Evolutionary conservation across 306 rosid species (phyloP), one percentile per base, ranked within the genome.

Genomic region (Delonix regia): DNA sequence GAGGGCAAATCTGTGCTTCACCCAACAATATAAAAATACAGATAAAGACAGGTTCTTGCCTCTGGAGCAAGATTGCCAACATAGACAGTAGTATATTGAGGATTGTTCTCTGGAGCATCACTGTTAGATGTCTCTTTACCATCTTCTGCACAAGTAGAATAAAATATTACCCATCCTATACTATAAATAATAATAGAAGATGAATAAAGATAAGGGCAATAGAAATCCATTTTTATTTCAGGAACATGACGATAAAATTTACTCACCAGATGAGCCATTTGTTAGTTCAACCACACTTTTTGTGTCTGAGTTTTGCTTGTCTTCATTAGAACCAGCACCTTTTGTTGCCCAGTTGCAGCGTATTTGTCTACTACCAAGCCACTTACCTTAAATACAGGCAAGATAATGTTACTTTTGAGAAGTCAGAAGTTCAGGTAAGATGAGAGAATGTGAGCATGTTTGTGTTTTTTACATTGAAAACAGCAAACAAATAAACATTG

Each of bases 311-410:
- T 76, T 90, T 86, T 84, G 93, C 85, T 89, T 93, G 80, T 95
- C 99, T 41, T 93, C 99, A 69, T 38, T 91, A 45, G 90, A 63
- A 22, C 75, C 90, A 72, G 99, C 98, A 81, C 98, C 99, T 85
- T 95, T 95, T 47, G 96, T 88, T 60, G 99, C 99, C 99, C 99
- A 95, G 84, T 95, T 95, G 79, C 98, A 95, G 22, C 97, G 97
- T 73, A 93, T 95, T 83, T 93, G 99, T 73, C 99, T 87, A 77
- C 98, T 95, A 68, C 97, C 98, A 65, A 95, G 98, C 99, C 99
- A 95, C 83, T 95, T 95, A 47, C 98, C 99, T 95, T 83, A 36
- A 80, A 53, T 76, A 71, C 41, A 49, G 18, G 48, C 67, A 79
- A 44, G 45, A n/a, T 12, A 42, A 14, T 15, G 30, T 52, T 56